A percentile compares a stretch with the other conserved stretches of the same genome.
phyloP scores from a whole-genome alignment of 2,329 filamentous ascomycete genomes.

The Torrubiellomyces zombiae region DNA sequence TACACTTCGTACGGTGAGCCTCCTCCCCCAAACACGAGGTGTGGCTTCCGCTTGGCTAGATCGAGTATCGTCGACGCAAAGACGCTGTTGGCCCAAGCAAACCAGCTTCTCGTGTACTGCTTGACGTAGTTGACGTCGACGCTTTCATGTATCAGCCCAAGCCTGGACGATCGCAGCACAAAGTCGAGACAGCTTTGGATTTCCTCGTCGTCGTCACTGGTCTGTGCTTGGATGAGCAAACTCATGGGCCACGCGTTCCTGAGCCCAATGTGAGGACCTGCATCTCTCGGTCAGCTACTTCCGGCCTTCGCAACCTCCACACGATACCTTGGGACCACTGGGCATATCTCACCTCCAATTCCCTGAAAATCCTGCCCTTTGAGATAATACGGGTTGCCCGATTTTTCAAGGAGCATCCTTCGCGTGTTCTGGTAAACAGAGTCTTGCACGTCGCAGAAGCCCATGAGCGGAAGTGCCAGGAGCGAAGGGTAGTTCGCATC shows the following conservation, averaged over 20 bases:
- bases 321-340: no score
- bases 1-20: conserved; percentile 39
- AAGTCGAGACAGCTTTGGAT: conserved; percentile 56
- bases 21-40: conserved; percentile 62
- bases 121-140: conserved; percentile 55
- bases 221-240: conserved; percentile 79
- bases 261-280: conserved; percentile 58
- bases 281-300: no score
- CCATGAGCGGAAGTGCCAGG: conserved; percentile 61
- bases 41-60: conserved; percentile 72
- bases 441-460: conserved; percentile 51
- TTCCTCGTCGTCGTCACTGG: conserved; percentile 66
- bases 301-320: no score
- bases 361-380: conserved; percentile 62
- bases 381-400: conserved; percentile 80
- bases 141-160: conserved; percentile 84
- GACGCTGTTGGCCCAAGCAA: conserved; percentile 94
- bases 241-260: conserved; percentile 95
- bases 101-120: conserved; percentile 83
- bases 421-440: conserved; percentile 75
- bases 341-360: conserved; percentile 63
- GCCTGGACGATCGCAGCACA: conserved; percentile 57
- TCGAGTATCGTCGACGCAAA: conserved; percentile 88
- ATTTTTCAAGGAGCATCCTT: conserved; percentile 53
- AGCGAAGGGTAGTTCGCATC: conserved; percentile 78